Percentiles rank a stretch among this genome's conserved stretches.
Conservation (phyloP, 2,329 filamentous ascomycete species). For the Conoideocrella luteorostrata region DNA sequence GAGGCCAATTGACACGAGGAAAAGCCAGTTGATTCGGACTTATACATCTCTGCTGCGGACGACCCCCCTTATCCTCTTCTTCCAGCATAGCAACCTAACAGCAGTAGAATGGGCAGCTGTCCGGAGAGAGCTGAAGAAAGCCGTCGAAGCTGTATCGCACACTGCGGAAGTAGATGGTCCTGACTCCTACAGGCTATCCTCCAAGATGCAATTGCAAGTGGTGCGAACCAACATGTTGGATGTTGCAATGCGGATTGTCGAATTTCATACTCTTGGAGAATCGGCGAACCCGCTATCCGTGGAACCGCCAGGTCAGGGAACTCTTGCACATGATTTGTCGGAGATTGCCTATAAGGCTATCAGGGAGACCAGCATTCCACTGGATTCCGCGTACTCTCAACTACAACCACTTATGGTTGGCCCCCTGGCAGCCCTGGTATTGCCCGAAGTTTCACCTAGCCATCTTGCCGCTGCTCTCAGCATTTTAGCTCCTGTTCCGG, state of each 20-base stretch:
- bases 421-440: constrained; percentile 70
- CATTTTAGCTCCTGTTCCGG: constrained; percentile 65
- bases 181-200: constrained; percentile 41
- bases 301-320: constrained; percentile 22
- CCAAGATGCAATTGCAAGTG: constrained; percentile 69
- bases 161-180: constrained; percentile 17
- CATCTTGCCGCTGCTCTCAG: constrained; percentile 77
- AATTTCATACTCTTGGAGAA: constrained; percentile 62
- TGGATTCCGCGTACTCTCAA: constrained; percentile 42
- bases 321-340: constrained; percentile 47
- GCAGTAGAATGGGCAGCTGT: constrained; percentile 55
- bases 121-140: constrained; percentile 35
- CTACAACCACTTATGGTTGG: constrained; percentile 75
- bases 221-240: constrained; percentile 86
- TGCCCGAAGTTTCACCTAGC: constrained; percentile 76
- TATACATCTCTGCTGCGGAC: constrained; percentile 86
- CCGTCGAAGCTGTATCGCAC: constrained; percentile 35
- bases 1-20: constrained; percentile 78
- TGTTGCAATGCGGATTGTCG: constrained; percentile 75
- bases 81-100: constrained; percentile 64
- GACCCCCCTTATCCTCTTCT: constrained; percentile 77
- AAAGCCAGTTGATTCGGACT: constrained; percentile 78
- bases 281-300: constrained; percentile 26
- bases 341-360: constrained; percentile 44
- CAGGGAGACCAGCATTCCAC: constrained; percentile 27